Conservation (phyloP, 192 early-diverging fungal species). For the Bifiguratus adelaidae region DNA sequence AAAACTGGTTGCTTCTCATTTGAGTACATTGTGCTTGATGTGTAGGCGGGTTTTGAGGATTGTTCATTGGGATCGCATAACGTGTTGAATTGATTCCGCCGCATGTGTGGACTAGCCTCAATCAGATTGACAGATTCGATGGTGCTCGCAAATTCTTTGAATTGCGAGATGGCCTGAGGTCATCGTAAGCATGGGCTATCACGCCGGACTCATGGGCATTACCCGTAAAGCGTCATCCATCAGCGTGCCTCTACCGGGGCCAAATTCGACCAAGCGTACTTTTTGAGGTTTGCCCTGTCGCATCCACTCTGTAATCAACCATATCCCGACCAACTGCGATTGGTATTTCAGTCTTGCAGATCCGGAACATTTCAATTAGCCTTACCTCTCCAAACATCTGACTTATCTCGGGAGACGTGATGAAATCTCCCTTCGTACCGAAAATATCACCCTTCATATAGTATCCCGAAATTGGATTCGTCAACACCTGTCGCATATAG, state of each 20-base stretch:
- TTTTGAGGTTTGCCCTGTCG: conserved; percentile 46
- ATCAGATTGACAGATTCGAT: conserved; percentile 68
- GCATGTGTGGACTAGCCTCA: conserved; percentile 73
- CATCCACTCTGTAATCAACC: conserved; percentile 81
- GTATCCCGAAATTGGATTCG: conserved; percentile 85
- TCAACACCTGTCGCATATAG: conserved; percentile 83
- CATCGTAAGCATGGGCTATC: no score
- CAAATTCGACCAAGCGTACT: conserved; percentile 64
- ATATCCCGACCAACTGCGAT: conserved; percentile 66
- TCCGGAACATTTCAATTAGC: no score
- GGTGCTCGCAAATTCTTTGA: conserved; percentile 49
- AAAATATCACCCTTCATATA: conserved; percentile 90
- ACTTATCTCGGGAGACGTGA: conserved; percentile 93
- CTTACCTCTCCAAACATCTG: conserved; percentile 95
- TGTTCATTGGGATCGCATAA: conserved; percentile 29
- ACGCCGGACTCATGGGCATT: neutral
- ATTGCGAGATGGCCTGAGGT: conserved; percentile 52
- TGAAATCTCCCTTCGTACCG: conserved; percentile 86
- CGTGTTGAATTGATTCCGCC: conserved; percentile 45
- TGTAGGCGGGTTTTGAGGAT: no score
- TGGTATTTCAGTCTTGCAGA: neutral
- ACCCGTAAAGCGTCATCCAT: conserved; percentile 87
- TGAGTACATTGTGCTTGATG: no score
- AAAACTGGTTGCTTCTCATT: no score
- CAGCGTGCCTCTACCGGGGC: conserved; percentile 91